Conservation (phyloP, 805 yeast species). For the Cyberlindnera xishuangbannaensis region DNA sequence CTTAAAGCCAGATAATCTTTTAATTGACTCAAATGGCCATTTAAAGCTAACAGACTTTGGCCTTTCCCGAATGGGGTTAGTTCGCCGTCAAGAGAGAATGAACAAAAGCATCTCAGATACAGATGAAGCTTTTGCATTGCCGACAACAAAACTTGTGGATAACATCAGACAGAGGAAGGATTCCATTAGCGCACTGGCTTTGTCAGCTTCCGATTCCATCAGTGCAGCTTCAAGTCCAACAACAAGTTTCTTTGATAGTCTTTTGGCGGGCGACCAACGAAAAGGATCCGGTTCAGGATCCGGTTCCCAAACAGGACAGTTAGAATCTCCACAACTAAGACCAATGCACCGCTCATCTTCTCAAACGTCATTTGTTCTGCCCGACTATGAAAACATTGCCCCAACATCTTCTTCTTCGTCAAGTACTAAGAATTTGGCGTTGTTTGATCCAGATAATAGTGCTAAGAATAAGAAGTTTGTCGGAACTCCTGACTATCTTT, state of each 20-base stretch:
- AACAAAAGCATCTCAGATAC: constrained; percentile 9
- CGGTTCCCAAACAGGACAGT: constrained; percentile 4
- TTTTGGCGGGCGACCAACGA: constrained; percentile 16
- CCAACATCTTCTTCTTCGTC: constrained; percentile 7
- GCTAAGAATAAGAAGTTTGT: constrained; percentile 64
- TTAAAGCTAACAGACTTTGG: constrained; percentile 94
- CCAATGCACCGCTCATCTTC: constrained; percentile 47
- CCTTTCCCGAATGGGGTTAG: constrained; percentile 79
- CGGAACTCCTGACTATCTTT: constrained; percentile 96
- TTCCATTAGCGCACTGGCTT: constrained; percentile 18
- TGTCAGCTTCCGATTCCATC: constrained; percentile 14
- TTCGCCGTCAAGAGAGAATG: constrained; percentile 63
- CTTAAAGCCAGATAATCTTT: constrained; percentile 87
- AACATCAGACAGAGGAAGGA: constrained; percentile 14
- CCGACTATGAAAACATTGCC: constrained; percentile 40
- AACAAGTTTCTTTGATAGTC: constrained; percentile 25
- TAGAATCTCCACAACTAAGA: constrained; percentile 42
- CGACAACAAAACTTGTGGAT: constrained; percentile 9
- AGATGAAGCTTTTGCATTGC: constrained; percentile 21
- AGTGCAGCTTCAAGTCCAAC: constrained; percentile 26
- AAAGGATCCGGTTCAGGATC: constrained; percentile 9
- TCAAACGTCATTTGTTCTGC: constrained; percentile 50
- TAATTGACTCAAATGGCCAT: constrained; percentile 85
- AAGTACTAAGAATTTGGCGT: constrained; percentile 41
- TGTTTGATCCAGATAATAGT: constrained; percentile 66